A percentile compares a stretch with the other conserved stretches of the same genome.
phyloP scores from a whole-genome alignment of 1,139 yeast species.

The Suhomyces coccinellae region DNA sequence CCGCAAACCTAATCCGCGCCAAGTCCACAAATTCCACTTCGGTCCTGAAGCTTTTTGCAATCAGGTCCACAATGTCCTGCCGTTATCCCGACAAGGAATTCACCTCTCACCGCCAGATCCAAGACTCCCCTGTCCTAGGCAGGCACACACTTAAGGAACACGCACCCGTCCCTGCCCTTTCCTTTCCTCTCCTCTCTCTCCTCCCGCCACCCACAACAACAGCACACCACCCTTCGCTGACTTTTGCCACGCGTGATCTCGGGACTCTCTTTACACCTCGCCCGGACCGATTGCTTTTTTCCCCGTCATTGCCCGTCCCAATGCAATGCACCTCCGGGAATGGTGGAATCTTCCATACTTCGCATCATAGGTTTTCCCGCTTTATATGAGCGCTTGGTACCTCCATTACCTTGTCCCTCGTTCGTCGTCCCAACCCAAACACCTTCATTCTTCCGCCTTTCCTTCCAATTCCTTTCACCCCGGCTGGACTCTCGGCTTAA shows the following conservation, averaged over 20 bases:
- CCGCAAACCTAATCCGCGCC: background rate
- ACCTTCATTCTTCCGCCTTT: background rate
- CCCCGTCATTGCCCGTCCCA: slow-evolving; percentile 7
- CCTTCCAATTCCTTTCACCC: background rate
- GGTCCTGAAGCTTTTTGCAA: too few relatives aligned
- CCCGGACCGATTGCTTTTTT: background rate
- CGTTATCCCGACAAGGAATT: too few relatives aligned
- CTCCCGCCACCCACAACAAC: background rate
- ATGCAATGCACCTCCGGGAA: background rate
- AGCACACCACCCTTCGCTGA: background rate
- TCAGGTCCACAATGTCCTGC: too few relatives aligned
- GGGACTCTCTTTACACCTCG: slow-evolving; percentile 4
- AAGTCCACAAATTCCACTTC: too few relatives aligned
- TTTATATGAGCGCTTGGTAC: background rate
- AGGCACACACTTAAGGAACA: too few relatives aligned
- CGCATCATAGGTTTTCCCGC: background rate
- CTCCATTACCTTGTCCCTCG: slow-evolving; percentile 1
- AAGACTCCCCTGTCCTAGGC: too few relatives aligned
- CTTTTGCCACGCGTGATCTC: slow-evolving; percentile 5
- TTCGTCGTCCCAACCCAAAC: background rate
- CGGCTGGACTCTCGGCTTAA: too few relatives aligned
- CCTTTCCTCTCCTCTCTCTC: background rate
- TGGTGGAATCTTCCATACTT: too few relatives aligned
- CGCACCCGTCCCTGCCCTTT: background rate
- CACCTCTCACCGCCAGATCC: too few relatives aligned